A percentile compares a stretch with the other conserved stretches of the same genome.
Conservation (phyloP, 495 filamentous ascomycete genomes). For the Ascobolus immersus region DNA sequence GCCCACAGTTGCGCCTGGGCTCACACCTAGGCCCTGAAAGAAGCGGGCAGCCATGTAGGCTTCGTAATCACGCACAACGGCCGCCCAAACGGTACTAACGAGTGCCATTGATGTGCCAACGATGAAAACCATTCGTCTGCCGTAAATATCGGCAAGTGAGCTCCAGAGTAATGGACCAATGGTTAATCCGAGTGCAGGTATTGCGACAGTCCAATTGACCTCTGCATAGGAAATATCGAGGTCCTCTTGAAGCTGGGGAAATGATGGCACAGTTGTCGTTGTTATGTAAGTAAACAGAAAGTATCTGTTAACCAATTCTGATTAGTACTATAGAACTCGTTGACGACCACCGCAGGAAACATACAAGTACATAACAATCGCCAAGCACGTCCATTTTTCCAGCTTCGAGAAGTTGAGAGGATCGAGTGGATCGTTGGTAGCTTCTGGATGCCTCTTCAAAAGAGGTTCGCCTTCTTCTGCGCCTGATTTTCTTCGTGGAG, state of each 20-base stretch:
- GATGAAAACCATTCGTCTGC: slow-evolving; percentile 29
- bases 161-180: slow-evolving; percentile 35
- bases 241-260: slow-evolving; percentile 25
- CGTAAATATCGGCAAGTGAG: slow-evolving; percentile 31
- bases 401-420: slow-evolving; percentile 30
- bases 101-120: slow-evolving; percentile 29
- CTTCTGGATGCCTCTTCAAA: background rate
- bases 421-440: slow-evolving; percentile 27
- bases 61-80: slow-evolving; percentile 21
- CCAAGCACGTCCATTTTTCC: slow-evolving; percentile 27
- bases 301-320: slow-evolving; percentile 20
- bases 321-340: too few relatives aligned
- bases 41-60: slow-evolving; percentile 35
- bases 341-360: slow-evolving; percentile 6
- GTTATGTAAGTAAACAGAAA: slow-evolving; percentile 41
- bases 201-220: slow-evolving; percentile 38
- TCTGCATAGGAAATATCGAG: slow-evolving; percentile 26
- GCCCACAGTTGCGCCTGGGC: slow-evolving; percentile 32
- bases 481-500: too few relatives aligned
- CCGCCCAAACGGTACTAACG: slow-evolving; percentile 27
- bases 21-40: slow-evolving; percentile 36
- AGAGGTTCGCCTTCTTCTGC: too few relatives aligned
- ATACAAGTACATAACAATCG: slow-evolving; percentile 33
- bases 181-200: slow-evolving; percentile 33
- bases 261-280: slow-evolving; percentile 35